These are phyloP conservation scores for Lactarius evosmus DNA, from an alignment of 768 basidiomycete species.

Conservation along the genomic window DNA sequence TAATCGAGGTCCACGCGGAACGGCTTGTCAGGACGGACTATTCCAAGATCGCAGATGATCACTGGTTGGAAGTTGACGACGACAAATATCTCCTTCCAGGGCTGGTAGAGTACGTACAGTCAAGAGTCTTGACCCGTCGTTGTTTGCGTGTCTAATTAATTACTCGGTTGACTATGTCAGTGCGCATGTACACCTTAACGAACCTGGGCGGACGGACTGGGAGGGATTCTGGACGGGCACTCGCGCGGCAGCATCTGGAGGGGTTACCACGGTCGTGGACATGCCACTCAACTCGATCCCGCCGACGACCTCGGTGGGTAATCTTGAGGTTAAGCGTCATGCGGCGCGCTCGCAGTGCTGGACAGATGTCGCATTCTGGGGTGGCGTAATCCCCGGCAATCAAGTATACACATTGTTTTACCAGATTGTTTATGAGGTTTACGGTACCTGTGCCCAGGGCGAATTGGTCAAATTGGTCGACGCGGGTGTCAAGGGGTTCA, in stretches of 20 bases:
- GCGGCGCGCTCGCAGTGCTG: slow-evolving; percentile 73
- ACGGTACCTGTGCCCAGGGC: slow-evolving; percentile 41
- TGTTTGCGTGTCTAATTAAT: background rate
- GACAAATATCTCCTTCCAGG: slow-evolving; percentile 48
- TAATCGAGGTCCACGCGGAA: slow-evolving; percentile 36
- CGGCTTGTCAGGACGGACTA: slow-evolving; percentile 27
- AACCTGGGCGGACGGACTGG: slow-evolving; percentile 91
- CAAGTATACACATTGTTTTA: slow-evolving; percentile 44
- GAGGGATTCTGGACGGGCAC: slow-evolving; percentile 95
- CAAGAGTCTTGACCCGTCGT: background rate
- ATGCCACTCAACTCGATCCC: slow-evolving; percentile 99
- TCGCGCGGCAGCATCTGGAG: slow-evolving; percentile 84
- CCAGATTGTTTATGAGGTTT: background rate
- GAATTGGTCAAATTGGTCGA: slow-evolving; percentile 73
- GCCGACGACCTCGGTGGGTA: slow-evolving; percentile 81
- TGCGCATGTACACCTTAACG: slow-evolving; percentile 90
- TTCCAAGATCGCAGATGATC: slow-evolving; percentile 30
- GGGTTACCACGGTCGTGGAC: slow-evolving; percentile 93
- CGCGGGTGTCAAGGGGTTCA: slow-evolving; percentile 91
- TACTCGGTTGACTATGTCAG: slow-evolving; percentile 38
- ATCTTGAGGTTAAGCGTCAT: slow-evolving; percentile 66
- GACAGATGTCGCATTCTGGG: slow-evolving; percentile 90
- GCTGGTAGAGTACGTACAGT: slow-evolving; percentile 49
- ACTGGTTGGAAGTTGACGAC: slow-evolving; percentile 40
- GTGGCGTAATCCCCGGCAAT: slow-evolving; percentile 91